phyloP scores from a whole-genome alignment of 1,284 basidiomycete species.

The Ustilago loliicola region DNA sequence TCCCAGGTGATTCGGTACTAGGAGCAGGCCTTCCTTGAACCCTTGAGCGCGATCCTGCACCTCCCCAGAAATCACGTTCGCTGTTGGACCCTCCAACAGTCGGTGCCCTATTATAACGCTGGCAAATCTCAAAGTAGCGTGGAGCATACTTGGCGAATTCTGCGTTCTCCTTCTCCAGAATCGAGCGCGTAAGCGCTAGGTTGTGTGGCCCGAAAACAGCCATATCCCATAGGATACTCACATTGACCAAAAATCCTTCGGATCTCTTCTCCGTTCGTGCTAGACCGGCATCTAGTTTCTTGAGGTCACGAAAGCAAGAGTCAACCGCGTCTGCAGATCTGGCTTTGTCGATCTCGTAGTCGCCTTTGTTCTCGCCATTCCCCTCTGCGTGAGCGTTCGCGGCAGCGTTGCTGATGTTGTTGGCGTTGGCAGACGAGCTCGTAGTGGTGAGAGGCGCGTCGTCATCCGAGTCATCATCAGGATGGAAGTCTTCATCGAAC shows the following conservation, averaged over 20 bases:
- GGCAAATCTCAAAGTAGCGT: conserved; percentile 38
- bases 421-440: not conserved
- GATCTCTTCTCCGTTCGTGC: conserved; percentile 20
- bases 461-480: conserved; percentile 27
- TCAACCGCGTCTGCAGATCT: conserved; percentile 14
- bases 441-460: conserved; percentile 19
- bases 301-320: conserved; percentile 36
- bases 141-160: conserved; percentile 27
- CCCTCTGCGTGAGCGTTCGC: not conserved
- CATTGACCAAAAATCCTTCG: conserved; percentile 26
- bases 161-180: conserved; percentile 5
- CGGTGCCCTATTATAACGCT: conserved; percentile 8
- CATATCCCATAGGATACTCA: conserved; percentile 35
- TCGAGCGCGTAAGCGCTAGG: not conserved
- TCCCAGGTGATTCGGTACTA: not conserved
- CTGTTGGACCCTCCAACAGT: not conserved
- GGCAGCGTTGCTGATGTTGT: not conserved
- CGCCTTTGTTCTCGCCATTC: conserved; percentile 20
- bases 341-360: conserved; percentile 29
- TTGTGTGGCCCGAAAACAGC: conserved; percentile 22
- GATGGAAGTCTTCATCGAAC: conserved; percentile 31
- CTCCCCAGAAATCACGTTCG: not conserved
- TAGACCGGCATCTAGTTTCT: conserved; percentile 27
- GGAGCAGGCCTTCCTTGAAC: not conserved
- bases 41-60: not conserved